phyloP scores from a whole-genome alignment of 2,329 filamentous ascomycete species.

The Zymoseptoria brevis region DNA sequence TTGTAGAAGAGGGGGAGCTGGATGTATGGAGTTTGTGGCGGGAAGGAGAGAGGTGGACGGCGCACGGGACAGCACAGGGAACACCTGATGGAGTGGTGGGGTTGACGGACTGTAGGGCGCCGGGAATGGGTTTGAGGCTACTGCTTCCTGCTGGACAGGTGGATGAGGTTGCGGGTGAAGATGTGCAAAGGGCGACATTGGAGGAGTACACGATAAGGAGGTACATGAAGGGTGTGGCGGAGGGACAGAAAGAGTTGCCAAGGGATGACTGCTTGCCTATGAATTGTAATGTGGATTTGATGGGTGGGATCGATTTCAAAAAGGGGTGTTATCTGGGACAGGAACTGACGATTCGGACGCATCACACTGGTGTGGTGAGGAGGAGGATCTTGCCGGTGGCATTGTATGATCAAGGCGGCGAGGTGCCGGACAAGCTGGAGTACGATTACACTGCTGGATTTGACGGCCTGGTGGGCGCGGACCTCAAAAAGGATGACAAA shows the following conservation, averaged over 20 bases:
- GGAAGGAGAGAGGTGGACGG: constrained; percentile 37
- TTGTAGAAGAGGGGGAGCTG: constrained; percentile 57
- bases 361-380: constrained; percentile 86
- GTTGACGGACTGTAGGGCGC: constrained; percentile 33
- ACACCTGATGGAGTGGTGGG: constrained; percentile 27
- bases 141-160: constrained; percentile 26
- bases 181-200: constrained; percentile 34
- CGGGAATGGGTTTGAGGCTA: constrained; percentile 30
- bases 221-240: constrained; percentile 72
- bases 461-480: constrained; percentile 26
- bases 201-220: constrained; percentile 64
- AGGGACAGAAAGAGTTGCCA: constrained; percentile 73
- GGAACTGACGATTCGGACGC: constrained; percentile 90
- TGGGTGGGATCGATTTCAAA: constrained; percentile 78
- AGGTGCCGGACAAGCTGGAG: constrained; percentile 35
- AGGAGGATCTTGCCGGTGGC: constrained; percentile 80
- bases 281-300: constrained; percentile 84
- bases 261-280: constrained; percentile 67
- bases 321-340: constrained; percentile 98
- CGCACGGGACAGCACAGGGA: constrained; percentile 16
- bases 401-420: constrained; percentile 51
- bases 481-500: constrained; percentile 47
- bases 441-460: constrained; percentile 35
- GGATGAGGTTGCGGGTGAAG: constrained; percentile 18
- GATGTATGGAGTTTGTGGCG: constrained; percentile 70